Evolutionary conservation across 768 basidiomycete genomes (phyloP), one percentile per base, ranked within the genome.

Genomic region (Lentinula raphanica): DNA sequence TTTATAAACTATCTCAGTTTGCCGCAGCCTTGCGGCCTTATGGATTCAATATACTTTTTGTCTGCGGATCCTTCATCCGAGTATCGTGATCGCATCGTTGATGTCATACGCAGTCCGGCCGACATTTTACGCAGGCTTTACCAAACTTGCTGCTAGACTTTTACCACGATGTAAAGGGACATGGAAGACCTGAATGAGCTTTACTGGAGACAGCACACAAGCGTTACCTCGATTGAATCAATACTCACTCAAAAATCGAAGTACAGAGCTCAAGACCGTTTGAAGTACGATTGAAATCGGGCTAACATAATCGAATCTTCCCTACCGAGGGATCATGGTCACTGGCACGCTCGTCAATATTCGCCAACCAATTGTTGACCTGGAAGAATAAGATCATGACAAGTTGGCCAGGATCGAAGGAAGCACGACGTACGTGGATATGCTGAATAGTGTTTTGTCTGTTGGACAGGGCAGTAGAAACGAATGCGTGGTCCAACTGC

Each of bases 301-400:
- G 56, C 60, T 68, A 77, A 64, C 83, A 83, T 8, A 86, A 65
- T 53, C 71, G 72, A 51, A 86, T 68, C 51, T 68, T 71, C 27
- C 75, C 82, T 8, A 84, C 81, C 7, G 78, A 80, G 32, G 84
- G 84, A 68, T 86, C 84, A 60, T 86, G 84, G 64, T 85, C 84
- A 58, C 82, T 83, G 39, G 78, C 72, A 13, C 82, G 72, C 28
- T 64, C 71, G 23, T 69, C 67, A 8, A 76, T 61, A 3, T 71
- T 71, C 17, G 73, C 65, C 11, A 79, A 72, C 82, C 82, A 84
- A 54, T 79, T 83, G 63, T 86, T 86, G n/a, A 62, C 62, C 62
- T 62, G 31, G n/a, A n/a, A n/a, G n/a, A n/a, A n/a, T 11, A 21
- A 23, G 29, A 13, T 29, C 36, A 28, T 35, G 36, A 31, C 21